Conservation (phyloP, 495 filamentous ascomycete genomes). For the Xylaria curta region DNA sequence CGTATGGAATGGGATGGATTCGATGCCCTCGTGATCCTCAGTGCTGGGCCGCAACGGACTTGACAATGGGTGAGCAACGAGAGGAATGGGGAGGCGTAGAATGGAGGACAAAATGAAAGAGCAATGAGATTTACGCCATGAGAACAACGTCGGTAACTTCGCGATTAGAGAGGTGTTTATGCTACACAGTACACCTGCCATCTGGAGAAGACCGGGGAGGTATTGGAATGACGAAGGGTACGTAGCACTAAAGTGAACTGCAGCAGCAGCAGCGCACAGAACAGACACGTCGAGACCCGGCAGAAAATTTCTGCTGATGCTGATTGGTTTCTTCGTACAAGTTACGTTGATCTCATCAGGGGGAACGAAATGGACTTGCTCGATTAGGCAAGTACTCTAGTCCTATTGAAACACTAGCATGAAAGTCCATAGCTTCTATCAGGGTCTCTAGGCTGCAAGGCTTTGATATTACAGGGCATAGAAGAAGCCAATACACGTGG, state of each 20-base stretch:
- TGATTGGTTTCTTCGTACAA: slow-evolving; percentile 10
- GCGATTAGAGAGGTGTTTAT: slow-evolving; percentile 1
- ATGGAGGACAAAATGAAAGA: neutral
- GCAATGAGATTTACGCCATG: slow-evolving; percentile 12
- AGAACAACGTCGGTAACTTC: neutral
- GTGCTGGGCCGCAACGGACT: neutral
- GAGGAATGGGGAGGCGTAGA: neutral
- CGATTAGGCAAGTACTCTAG: slow-evolving; percentile 13
- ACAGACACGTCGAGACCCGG: slow-evolving; percentile 6
- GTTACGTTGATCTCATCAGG: neutral
- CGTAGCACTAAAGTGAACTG: slow-evolving; percentile 6
- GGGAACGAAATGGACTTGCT: slow-evolving; percentile 4
- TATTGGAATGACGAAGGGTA: slow-evolving; percentile 16
- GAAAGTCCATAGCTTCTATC: neutral
- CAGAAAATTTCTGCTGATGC: slow-evolving; percentile 17
- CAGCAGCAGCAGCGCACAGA: neutral
- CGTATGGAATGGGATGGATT: neutral
- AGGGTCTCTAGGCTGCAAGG: neutral
- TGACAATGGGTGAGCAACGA: slow-evolving; percentile 2
- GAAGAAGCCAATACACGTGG: neutral
- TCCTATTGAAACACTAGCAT: slow-evolving; percentile 11
- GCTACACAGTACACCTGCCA: neutral
- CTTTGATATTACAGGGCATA: neutral
- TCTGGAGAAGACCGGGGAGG: neutral
- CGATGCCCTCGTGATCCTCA: neutral